Conservation (phyloP, 2,329 filamentous ascomycete genomes). For the Trichoderma arundinaceum region DNA sequence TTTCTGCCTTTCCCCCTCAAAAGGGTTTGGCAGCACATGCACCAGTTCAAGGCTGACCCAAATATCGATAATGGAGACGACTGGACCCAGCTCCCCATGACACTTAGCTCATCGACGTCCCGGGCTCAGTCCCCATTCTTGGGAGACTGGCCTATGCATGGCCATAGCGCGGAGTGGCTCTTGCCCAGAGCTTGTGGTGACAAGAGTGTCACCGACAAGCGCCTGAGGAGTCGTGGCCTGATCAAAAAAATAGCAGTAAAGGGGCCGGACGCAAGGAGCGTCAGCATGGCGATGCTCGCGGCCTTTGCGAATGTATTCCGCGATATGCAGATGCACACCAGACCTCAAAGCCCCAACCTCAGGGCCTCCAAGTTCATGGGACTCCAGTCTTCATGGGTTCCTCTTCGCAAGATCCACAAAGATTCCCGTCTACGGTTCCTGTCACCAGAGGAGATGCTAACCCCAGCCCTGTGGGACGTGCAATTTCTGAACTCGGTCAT, state of each 20-base stretch:
- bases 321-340: slow-evolving; percentile 49
- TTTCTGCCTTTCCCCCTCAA: slow-evolving; percentile 72
- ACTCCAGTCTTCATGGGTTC: slow-evolving; percentile 72
- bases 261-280: slow-evolving; percentile 69
- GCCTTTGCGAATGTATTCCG: slow-evolving; percentile 65
- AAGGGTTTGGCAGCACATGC: slow-evolving; percentile 58
- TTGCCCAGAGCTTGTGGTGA: slow-evolving; percentile 70
- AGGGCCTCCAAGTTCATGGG: slow-evolving; percentile 58
- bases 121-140: slow-evolving; percentile 56
- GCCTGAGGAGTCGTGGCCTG: slow-evolving; percentile 76
- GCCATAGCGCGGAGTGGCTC: slow-evolving; percentile 64
- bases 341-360: slow-evolving; percentile 39
- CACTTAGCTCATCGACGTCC: slow-evolving; percentile 50
- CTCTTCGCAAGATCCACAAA: slow-evolving; percentile 76
- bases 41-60: slow-evolving; percentile 53
- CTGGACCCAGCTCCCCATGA: slow-evolving; percentile 62
- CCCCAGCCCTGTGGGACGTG: slow-evolving; percentile 72
- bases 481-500: slow-evolving; percentile 73
- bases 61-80: slow-evolving; percentile 50
- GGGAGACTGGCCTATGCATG: slow-evolving; percentile 53
- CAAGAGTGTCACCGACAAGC: slow-evolving; percentile 67
- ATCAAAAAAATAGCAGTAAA: slow-evolving; percentile 67
- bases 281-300: slow-evolving; percentile 65
- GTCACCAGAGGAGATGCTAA: slow-evolving; percentile 73
- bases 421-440: slow-evolving; percentile 75